Base-by-base conservation (phyloP, 495 filamentous ascomycete species). In the Penicillium robsamsonii region DNA sequence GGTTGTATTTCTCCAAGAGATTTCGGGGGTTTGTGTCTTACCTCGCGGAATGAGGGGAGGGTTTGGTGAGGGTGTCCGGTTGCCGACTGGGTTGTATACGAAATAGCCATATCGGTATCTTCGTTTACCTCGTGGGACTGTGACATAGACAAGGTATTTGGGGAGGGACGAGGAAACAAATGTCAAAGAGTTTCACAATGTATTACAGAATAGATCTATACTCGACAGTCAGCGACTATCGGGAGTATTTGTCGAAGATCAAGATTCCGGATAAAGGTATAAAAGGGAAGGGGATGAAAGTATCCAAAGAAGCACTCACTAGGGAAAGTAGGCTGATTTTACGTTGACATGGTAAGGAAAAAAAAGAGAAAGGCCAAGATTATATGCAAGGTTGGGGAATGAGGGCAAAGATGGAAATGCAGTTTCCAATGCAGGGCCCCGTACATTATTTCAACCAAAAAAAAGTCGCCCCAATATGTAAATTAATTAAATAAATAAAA, bases 21-120 rank as follows among this genome's bases (percentile, higher is more conserved):
- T 12, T 48, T 24, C 27, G 13, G 35, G 35, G 35, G 1, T 27
- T 35, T 46, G 24, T 44, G 6, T 48, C 73, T 68, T 51, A 78
- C 75, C 65, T 79, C 74, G 46, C 75, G 69, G 56, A 79, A 77
- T 50, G 75, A 76, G 43, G 75, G 75, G 18, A 79, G 69, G 20
- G 71, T 70, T 58, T 73, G 74, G 44, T 31, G 45, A 30, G 65
- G 61, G 51, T 71, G 67, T 59, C 70, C 67, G 53, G 73, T 60
- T 50, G 72, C 57, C 38, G 71, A 62, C 53, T 69, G 66, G 58
- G 62, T 71, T 56, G 72, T 63, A 56, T 79, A 79, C 41, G 75
- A 71, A 64, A 74, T 71, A 62, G 74, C 70, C 74, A 79, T 79
- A 55, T 72, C 64, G 64, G 70, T 67, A 65, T 68, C 70, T 58